phyloP scores from a whole-genome alignment of 75 land plant genomes.

The Cupressus sempervirens region DNA sequence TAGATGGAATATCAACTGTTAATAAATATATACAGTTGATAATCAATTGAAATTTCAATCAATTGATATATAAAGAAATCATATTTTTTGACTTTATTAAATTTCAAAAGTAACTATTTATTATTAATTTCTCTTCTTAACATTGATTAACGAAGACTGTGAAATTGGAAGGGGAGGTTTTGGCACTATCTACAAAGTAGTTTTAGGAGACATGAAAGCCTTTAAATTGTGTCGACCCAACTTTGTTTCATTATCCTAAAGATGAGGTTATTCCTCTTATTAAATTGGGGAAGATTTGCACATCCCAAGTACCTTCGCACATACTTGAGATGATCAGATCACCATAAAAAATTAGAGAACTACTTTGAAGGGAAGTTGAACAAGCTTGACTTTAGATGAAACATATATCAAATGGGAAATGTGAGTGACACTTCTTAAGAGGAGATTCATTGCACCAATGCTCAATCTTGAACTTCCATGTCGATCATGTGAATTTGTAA shows the following conservation, averaged over 20 bases:
- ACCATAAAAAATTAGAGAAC: constrained; percentile 37
- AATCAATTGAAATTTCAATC: too few relatives aligned
- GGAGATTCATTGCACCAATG: neutral
- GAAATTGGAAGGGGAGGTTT: constrained; percentile 95
- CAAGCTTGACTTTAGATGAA: neutral
- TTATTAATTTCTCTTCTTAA: too few relatives aligned
- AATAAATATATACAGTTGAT: too few relatives aligned
- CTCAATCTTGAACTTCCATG: constrained; percentile 5
- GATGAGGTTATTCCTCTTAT: constrained; percentile 86
- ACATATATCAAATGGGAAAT: neutral
- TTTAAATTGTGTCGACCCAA: constrained; percentile 66
- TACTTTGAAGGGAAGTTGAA: constrained; percentile 3
- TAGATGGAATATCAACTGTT: too few relatives aligned
- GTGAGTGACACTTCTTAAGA: constrained; percentile 13
- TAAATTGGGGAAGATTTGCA: constrained; percentile 86
- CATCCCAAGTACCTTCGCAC: constrained; percentile 97
- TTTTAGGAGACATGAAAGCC: constrained; percentile 66
- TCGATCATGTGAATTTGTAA: neutral
- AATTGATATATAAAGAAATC: too few relatives aligned
- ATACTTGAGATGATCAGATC: constrained; percentile 85
- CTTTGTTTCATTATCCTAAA: constrained; percentile 45
- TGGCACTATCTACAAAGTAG: constrained; percentile 77
- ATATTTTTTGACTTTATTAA: too few relatives aligned
- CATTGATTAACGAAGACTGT: constrained; percentile 82
- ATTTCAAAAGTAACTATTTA: too few relatives aligned